Evolutionary conservation across 257 asterid species (phyloP), one percentile per base, ranked within the genome.

Genomic region (Nicotiana tabacum): DNA sequence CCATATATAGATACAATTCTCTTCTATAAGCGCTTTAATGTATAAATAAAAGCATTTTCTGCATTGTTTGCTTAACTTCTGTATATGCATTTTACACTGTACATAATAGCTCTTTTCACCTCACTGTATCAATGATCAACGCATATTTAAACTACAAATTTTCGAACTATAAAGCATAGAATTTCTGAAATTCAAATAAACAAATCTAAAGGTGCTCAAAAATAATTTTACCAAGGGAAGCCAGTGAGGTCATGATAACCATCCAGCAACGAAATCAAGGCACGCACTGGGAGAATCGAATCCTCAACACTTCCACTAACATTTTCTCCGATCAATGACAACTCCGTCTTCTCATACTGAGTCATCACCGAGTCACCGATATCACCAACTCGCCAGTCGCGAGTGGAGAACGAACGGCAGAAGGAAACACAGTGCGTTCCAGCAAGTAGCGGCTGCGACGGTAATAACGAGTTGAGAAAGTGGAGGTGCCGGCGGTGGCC

Each of bases 161-260:
- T 43, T 39, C 39, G 10, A 70, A 39, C 32, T 39, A 39, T 8
- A 57, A 57, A 18, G 11, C 27, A 18, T 18, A 57, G 27, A 57
- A 6, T 17, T 57, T 57, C 27, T 57, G 64, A 17, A 68, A 30
- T 68, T 24, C 6, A 39, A 35, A n/a, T 7, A 39, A 35, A 43
- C 43, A 24, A 16, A 18, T 4, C 7, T 32, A 68, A 39, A 6
- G 43, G 11, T 55, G 60, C n/a, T 15, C 7, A 55, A 5, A 17
- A 67, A 9, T 13, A 37, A 43, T 43, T 43, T 74, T 72, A 89
- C 92, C 92, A 89, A 35, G 92, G 90, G 58, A 87, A 80, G 27
- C 87, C 90, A 18, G 87, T 81, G 74, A 86, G 48, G 57, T 84
- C 88, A 60, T 89, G 88, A 82, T 69, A 89, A 24, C 86, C 81